Conservation (phyloP, 225 moss, liverwort and hornwort genomes). For the Pseudisothecium myosuroides region DNA sequence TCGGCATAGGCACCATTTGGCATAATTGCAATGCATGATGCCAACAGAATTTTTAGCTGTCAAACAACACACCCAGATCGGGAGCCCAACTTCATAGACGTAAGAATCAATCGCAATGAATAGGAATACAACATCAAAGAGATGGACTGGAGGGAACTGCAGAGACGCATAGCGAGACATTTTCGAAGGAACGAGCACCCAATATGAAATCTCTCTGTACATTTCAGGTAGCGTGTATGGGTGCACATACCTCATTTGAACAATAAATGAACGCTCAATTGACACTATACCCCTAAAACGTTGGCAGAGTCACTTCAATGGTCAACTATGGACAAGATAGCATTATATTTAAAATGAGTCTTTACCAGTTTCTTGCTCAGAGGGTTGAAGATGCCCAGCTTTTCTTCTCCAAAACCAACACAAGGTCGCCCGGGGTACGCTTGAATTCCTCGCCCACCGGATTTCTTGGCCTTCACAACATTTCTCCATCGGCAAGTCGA, state of each 20-base stretch:
- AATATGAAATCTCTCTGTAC: neutral
- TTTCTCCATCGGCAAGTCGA: neutral
- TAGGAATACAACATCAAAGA: neutral
- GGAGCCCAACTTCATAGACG: neutral
- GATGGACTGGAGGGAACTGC: neutral
- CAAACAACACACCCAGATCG: neutral
- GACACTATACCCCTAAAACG: no score
- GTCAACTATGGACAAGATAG: neutral
- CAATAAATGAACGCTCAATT: no score
- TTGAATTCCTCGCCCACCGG: neutral
- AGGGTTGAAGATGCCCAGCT: neutral
- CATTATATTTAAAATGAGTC: no score
- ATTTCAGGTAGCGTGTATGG: no score
- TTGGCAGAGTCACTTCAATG: no score
- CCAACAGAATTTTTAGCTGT: neutral
- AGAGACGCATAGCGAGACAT: neutral
- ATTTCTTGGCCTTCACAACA: neutral
- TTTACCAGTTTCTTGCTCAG: neutral
- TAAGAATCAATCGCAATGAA: neutral
- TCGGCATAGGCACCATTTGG: neutral
- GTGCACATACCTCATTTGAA: no score
- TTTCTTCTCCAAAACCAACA: neutral
- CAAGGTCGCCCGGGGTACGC: neutral
- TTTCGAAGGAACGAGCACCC: neutral
- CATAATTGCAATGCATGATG: neutral